These are phyloP conservation scores for Penicillium nordicum DNA, from an alignment of 2,329 filamentous ascomycete species.

Conservation along the genomic window DNA sequence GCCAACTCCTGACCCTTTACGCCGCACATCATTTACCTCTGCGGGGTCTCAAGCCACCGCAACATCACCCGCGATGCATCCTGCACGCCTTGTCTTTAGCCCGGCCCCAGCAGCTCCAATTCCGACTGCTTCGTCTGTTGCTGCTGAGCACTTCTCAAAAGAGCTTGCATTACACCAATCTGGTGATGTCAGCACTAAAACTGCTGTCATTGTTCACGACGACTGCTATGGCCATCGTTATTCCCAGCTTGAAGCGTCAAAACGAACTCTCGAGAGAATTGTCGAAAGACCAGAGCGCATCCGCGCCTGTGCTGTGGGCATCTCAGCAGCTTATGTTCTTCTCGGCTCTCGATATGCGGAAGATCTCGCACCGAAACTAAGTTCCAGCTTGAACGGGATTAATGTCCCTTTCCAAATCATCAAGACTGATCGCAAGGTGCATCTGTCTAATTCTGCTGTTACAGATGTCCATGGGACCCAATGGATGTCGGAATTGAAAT, in stretches of 20 bases:
- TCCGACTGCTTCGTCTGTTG: slow-evolving; percentile 56
- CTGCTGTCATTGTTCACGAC: slow-evolving; percentile 84
- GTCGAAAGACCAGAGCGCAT: slow-evolving; percentile 92
- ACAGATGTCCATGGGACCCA: slow-evolving; percentile 85
- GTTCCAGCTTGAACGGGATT: slow-evolving; percentile 33
- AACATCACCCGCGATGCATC: slow-evolving; percentile 26
- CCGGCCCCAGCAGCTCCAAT: slow-evolving; percentile 21
- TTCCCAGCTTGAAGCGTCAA: slow-evolving; percentile 73
- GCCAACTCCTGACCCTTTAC: slow-evolving; percentile 31
- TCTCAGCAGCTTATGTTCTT: slow-evolving; percentile 86
- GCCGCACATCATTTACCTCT: slow-evolving; percentile 34
- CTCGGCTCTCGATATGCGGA: slow-evolving; percentile 76
- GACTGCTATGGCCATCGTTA: slow-evolving; percentile 92
- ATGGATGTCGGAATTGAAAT: slow-evolving; percentile 89
- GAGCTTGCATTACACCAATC: slow-evolving; percentile 65
- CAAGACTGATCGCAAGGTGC: slow-evolving; percentile 69
- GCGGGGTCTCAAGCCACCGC: slow-evolving; percentile 24
- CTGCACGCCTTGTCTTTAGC: slow-evolving; percentile 24
- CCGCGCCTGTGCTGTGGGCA: slow-evolving; percentile 74
- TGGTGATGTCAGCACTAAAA: slow-evolving; percentile 50
- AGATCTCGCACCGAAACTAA: slow-evolving; percentile 66
- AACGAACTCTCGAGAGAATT: slow-evolving; percentile 67
- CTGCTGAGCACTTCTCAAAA: slow-evolving; percentile 64
- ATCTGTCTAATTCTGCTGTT: slow-evolving; percentile 71
- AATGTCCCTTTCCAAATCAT: slow-evolving; percentile 71